Conservation (phyloP, 2,329 filamentous ascomycete species). For the Aspergillus sp. region DNA sequence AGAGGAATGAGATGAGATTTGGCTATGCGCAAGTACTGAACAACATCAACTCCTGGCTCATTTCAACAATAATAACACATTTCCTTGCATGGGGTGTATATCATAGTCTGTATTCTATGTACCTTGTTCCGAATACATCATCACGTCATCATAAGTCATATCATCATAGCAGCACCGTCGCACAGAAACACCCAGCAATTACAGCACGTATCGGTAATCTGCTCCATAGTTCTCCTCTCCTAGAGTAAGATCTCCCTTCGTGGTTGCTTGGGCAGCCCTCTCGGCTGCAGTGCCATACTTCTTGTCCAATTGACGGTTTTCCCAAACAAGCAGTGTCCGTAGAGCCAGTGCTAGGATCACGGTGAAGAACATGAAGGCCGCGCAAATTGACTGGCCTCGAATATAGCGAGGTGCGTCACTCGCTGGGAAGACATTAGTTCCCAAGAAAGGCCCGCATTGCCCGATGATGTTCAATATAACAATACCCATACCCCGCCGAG, state of each 20-base stretch:
- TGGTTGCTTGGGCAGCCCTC: constrained; percentile 15
- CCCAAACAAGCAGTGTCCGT: constrained; percentile 56
- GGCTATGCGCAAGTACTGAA: neutral
- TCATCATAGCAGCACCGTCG: neutral
- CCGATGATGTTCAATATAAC: constrained; percentile 69
- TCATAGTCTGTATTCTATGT: neutral
- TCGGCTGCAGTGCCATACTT: constrained; percentile 42
- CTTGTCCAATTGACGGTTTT: constrained; percentile 62
- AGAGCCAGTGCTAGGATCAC: constrained; percentile 56
- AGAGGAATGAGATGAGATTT: neutral
- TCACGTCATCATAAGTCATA: neutral
- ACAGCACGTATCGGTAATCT: constrained; percentile 41
- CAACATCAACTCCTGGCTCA: too few species aligned
- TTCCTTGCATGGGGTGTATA: too few species aligned
- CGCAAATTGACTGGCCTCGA: constrained; percentile 62
- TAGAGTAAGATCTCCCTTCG: constrained; percentile 17
- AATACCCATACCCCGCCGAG: constrained; percentile 66
- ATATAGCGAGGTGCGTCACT: constrained; percentile 50
- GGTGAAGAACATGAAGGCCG: constrained; percentile 63
- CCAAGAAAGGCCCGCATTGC: constrained; percentile 64
- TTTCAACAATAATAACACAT: too few species aligned
- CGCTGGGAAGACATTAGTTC: constrained; percentile 63
- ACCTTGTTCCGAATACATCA: neutral
- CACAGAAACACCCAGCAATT: constrained; percentile 1
- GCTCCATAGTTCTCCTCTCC: constrained; percentile 46